A percentile compares a stretch with the other conserved stretches of the same genome.
phyloP scores from a whole-genome alignment of 169 alveolate genomes.

The Babesia ovis region DNA sequence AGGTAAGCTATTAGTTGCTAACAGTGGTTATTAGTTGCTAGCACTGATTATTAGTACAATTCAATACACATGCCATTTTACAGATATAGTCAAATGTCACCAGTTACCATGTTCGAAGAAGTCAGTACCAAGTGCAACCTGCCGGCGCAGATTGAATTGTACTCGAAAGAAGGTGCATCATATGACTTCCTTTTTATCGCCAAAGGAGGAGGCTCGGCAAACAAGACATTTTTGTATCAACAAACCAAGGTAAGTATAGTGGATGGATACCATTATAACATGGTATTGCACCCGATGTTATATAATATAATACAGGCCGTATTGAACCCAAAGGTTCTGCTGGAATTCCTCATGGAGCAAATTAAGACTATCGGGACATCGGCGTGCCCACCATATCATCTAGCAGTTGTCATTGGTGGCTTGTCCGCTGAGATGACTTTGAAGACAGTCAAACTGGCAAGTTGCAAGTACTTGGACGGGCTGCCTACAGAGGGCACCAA shows the following conservation, averaged over 20 bases:
- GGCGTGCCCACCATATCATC: slow-evolving; percentile 90
- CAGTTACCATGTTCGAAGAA: slow-evolving; percentile 85
- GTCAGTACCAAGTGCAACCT: slow-evolving; percentile 84
- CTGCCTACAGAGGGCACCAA: slow-evolving; percentile 79
- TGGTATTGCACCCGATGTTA: background rate
- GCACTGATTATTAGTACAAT: background rate
- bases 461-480: slow-evolving; percentile 81
- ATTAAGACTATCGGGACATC: slow-evolving; percentile 84
- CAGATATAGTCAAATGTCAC: slow-evolving; percentile 83
- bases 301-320: slow-evolving; percentile 69
- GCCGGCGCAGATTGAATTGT: slow-evolving; percentile 85
- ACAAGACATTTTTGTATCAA: slow-evolving; percentile 84
- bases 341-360: slow-evolving; percentile 75
- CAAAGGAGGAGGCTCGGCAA: slow-evolving; percentile 90
- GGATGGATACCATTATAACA: background rate
- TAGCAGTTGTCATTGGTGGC: slow-evolving; percentile 87
- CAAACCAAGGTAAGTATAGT: slow-evolving; percentile 81
- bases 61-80: no score
- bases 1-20: slow-evolving; percentile 32
- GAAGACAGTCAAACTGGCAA: slow-evolving; percentile 85
- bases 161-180: slow-evolving; percentile 60
- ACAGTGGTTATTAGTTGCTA: no score
- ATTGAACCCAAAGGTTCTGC: slow-evolving; percentile 71
- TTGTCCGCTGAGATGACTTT: slow-evolving; percentile 86
- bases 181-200: slow-evolving; percentile 83